Conservation (phyloP, 148 eudicot genomes). For the Talinum fruticosum region DNA sequence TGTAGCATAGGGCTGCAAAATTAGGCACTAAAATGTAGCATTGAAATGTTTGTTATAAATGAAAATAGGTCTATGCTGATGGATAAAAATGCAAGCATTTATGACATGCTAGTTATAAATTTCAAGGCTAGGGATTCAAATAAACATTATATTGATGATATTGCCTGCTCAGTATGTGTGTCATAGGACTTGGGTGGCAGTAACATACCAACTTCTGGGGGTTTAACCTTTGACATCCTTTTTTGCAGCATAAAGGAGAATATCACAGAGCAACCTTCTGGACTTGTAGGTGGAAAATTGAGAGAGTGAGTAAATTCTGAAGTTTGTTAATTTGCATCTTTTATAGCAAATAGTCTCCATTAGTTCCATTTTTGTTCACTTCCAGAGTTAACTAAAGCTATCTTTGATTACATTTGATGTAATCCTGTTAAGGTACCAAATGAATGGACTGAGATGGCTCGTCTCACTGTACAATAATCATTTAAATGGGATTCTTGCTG, state of each 20-base stretch:
- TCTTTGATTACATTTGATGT: background rate
- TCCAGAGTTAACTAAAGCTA: background rate
- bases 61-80: background rate
- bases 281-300: conserved; percentile 77
- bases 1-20: no score
- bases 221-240: conserved; percentile 18
- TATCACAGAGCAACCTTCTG: conserved; percentile 79
- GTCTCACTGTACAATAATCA: conserved; percentile 95
- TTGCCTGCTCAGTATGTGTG: background rate
- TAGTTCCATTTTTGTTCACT: background rate
- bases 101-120: background rate
- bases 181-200: background rate
- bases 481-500: conserved; percentile 97
- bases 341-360: background rate
- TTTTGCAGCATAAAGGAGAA: conserved; percentile 80
- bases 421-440: conserved; percentile 69
- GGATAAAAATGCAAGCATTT: background rate
- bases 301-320: conserved; percentile 67
- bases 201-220: background rate
- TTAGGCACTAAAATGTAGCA: background rate
- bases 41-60: background rate
- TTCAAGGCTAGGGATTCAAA: background rate
- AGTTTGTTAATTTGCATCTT: conserved; percentile 11
- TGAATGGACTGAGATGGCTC: conserved; percentile 98
- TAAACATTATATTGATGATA: background rate